phyloP scores from a whole-genome alignment of 129 eudicot genomes.

The Oenanthe sinensis region DNA sequence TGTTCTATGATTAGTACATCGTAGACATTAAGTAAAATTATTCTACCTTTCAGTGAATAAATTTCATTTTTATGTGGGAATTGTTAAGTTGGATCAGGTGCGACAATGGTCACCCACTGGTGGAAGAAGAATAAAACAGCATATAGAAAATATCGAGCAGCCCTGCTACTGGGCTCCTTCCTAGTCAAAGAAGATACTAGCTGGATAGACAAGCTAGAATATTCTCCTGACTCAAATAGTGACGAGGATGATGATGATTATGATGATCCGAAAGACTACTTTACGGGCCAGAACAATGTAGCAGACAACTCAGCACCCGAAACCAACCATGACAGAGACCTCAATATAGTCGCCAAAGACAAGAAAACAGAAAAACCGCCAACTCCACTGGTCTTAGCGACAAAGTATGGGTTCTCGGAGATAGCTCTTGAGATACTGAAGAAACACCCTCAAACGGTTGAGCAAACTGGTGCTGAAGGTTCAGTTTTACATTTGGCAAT shows the following conservation, averaged over 20 bases:
- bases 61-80: neutral
- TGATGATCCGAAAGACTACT: neutral
- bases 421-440: slow-evolving; percentile 22
- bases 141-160: slow-evolving; percentile 22
- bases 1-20: too few species aligned
- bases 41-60: neutral
- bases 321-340: too few species aligned
- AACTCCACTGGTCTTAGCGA: slow-evolving; percentile 38
- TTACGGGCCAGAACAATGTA: too few species aligned
- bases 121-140: neutral
- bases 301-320: too few species aligned
- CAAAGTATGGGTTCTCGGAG: slow-evolving; percentile 25
- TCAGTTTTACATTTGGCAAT: slow-evolving; percentile 33
- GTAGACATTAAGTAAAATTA: neutral
- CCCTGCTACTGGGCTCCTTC: slow-evolving; percentile 13
- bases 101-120: neutral
- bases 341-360: too few species aligned
- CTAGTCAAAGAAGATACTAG: slow-evolving; percentile 23
- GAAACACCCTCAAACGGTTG: slow-evolving; percentile 30
- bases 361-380: neutral
- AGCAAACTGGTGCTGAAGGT: slow-evolving; percentile 21
- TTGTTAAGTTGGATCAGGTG: neutral
- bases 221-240: neutral
- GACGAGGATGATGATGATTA: neutral
- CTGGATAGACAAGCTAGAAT: slow-evolving; percentile 13